Conservation (phyloP, 2,329 filamentous ascomycete genomes). For the Penicillium sp. region DNA sequence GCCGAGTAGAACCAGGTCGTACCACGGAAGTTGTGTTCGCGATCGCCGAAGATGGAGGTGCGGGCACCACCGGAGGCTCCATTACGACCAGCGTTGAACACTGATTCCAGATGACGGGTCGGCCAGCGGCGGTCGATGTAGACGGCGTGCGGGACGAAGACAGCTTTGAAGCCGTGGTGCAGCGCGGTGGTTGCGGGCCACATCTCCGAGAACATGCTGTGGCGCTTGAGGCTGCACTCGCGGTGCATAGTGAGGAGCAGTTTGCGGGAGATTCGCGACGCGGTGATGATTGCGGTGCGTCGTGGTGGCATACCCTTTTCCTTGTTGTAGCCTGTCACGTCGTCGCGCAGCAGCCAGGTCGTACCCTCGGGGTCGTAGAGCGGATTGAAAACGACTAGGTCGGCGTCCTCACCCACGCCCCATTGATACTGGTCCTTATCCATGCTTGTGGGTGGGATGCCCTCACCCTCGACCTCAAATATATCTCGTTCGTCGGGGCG, state of each 20-base stretch:
- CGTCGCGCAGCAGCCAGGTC: conserved; percentile 75
- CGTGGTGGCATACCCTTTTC: conserved; percentile 63
- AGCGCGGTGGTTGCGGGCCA: conserved; percentile 85
- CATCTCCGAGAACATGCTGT: conserved; percentile 95
- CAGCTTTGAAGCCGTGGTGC: conserved; percentile 89
- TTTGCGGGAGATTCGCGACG: conserved; percentile 75
- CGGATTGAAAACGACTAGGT: conserved; percentile 87
- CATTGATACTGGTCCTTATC: conserved; percentile 79
- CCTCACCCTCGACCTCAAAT: conserved; percentile 71
- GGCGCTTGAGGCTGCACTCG: conserved; percentile 79
- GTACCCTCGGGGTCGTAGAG: conserved; percentile 88
- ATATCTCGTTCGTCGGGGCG: conserved; percentile 68
- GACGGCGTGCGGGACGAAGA: conserved; percentile 84
- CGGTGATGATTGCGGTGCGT: conserved; percentile 83
- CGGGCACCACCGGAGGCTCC: conserved; percentile 71
- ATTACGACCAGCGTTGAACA: conserved; percentile 77
- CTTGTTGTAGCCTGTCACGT: conserved; percentile 80
- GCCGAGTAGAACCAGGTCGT: conserved; percentile 92
- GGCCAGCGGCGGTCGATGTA: conserved; percentile 89
- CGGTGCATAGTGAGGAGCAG: conserved; percentile 85
- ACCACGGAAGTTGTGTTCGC: conserved; percentile 84
- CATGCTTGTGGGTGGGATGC: conserved; percentile 66
- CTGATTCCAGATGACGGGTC: conserved; percentile 68
- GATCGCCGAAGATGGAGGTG: conserved; percentile 73
- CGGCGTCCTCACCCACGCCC: conserved; percentile 87